Percentiles rank a stretch among this genome's conserved stretches.
Conservation (phyloP, 163 green algal species). For the Chlamydomonas reinhardtii region DNA sequence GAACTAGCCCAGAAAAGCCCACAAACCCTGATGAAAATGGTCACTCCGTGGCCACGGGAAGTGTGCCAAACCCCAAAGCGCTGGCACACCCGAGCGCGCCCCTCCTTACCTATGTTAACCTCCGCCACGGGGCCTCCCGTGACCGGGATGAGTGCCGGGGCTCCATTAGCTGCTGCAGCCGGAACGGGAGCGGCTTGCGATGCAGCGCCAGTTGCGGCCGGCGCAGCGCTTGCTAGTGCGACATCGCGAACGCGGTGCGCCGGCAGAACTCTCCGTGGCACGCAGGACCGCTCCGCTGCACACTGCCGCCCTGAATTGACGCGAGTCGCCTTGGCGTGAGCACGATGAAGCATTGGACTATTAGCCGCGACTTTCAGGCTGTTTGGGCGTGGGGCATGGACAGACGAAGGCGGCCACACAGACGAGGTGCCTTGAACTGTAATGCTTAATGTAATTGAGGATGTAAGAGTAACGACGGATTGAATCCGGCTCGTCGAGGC, state of each 20-base stretch:
- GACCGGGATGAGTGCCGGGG: background rate
- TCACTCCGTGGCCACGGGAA: too few relatives aligned
- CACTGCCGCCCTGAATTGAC: background rate
- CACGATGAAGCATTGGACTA: background rate
- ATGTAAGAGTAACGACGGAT: too few relatives aligned
- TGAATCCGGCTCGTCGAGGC: too few relatives aligned
- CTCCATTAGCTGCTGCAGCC: background rate
- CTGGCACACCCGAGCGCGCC: background rate
- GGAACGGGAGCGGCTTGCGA: background rate
- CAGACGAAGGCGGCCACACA: background rate
- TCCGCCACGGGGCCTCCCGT: slow-evolving; percentile 15
- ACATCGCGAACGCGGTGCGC: slow-evolving; percentile 1
- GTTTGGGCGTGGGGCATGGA: background rate
- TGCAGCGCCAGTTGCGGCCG: background rate
- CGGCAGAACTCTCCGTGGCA: background rate
- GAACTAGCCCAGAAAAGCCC: too few relatives aligned
- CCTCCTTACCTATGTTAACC: slow-evolving; percentile 29
- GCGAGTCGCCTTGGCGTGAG: background rate
- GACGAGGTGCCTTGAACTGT: too few relatives aligned
- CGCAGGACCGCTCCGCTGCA: background rate
- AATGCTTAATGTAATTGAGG: too few relatives aligned
- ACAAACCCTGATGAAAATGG: too few relatives aligned
- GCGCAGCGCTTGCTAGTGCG: background rate
- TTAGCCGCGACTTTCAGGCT: background rate
- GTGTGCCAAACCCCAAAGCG: background rate